Evolutionary conservation across 768 basidiomycete species (phyloP).

Genomic region (Xerocomellus amylosporus): DNA sequence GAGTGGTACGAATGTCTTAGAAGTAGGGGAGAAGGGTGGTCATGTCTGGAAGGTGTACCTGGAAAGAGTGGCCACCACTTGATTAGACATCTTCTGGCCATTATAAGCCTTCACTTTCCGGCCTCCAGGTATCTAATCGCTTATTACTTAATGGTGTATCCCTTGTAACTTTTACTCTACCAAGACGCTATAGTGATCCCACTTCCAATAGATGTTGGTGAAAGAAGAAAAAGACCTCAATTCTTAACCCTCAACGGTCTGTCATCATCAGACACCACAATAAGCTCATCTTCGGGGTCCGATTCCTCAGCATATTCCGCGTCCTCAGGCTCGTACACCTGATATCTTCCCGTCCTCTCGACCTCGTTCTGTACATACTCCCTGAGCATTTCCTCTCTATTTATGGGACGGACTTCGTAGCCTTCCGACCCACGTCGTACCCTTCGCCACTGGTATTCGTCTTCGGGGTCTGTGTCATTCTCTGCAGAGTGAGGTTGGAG

Average conservation of each 20-base stretch:
- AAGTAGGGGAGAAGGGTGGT: slow-evolving; percentile 71
- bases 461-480: slow-evolving; percentile 28
- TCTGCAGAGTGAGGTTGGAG: slow-evolving; percentile 18
- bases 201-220: slow-evolving; percentile 7
- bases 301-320: slow-evolving; percentile 42
- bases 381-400: slow-evolving; percentile 62
- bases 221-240: slow-evolving; percentile 3
- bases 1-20: slow-evolving; percentile 59
- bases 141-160: slow-evolving; percentile 35
- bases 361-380: slow-evolving; percentile 54
- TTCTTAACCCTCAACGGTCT: slow-evolving; percentile 16
- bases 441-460: slow-evolving; percentile 33
- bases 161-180: slow-evolving; percentile 28
- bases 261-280: slow-evolving; percentile 20
- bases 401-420: slow-evolving; percentile 62
- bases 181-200: slow-evolving; percentile 16
- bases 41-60: slow-evolving; percentile 69
- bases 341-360: slow-evolving; percentile 59
- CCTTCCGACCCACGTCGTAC: slow-evolving; percentile 80
- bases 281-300: slow-evolving; percentile 1
- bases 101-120: slow-evolving; percentile 7
- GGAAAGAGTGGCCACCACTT: slow-evolving; percentile 39
- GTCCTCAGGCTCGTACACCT: slow-evolving; percentile 63
- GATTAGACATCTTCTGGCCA: slow-evolving; percentile 10
- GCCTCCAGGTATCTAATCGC: slow-evolving; percentile 22